Percentiles rank a stretch among this genome's conserved stretches.
Conservation (phyloP, 495 filamentous ascomycete genomes). For the Penicillium waksmanii region DNA sequence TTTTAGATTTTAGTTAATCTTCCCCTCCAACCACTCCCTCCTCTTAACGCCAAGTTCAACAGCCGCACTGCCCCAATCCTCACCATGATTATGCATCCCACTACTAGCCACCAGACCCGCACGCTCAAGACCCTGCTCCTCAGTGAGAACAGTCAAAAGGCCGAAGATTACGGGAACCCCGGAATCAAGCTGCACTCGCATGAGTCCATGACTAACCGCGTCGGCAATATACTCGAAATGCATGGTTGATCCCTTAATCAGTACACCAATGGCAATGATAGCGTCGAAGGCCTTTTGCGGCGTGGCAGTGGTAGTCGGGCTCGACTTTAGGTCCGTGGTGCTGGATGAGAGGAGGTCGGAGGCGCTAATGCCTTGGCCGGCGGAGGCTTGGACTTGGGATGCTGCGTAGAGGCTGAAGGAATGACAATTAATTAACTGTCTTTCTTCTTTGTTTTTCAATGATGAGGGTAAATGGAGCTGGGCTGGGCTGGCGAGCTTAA, state of each 20-base stretch:
- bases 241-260: constrained; percentile 98
- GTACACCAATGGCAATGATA: constrained; percentile 90
- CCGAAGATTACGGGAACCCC: constrained; percentile 92
- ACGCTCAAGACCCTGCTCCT: constrained; percentile 83
- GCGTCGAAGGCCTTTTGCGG: constrained; percentile 76
- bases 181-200: constrained; percentile 89
- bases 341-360: constrained; percentile 70
- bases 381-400: constrained; percentile 81
- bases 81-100: constrained; percentile 76
- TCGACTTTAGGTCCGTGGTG: constrained; percentile 9
- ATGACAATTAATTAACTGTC: too few relatives aligned
- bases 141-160: constrained; percentile 82
- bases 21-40: constrained; percentile 51
- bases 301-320: constrained; percentile 35
- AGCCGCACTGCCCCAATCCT: constrained; percentile 79
- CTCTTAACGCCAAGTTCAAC: constrained; percentile 53
- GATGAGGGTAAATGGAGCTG: too few relatives aligned
- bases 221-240: constrained; percentile 99
- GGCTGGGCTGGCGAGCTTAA: neutral
- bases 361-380: constrained; percentile 61
- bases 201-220: constrained; percentile 84
- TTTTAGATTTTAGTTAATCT: constrained; percentile 42
- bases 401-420: constrained; percentile 73
- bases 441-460: too few relatives aligned
- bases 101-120: constrained; percentile 68